Base-by-base conservation (phyloP, 2,329 filamentous ascomycete species). In the Coniochaeta hoffmannii region DNA sequence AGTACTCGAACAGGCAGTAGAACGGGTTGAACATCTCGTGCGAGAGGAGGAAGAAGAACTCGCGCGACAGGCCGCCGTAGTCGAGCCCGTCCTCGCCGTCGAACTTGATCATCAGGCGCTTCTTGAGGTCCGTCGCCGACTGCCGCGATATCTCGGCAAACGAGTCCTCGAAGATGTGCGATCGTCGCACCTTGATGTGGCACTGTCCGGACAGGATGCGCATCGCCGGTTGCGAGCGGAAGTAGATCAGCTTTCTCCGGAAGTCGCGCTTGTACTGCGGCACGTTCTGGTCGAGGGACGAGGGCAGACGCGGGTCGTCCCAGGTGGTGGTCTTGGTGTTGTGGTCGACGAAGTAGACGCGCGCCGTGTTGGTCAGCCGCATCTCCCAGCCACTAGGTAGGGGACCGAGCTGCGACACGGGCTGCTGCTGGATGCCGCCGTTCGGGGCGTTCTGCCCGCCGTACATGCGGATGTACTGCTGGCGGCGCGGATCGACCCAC, bases 21-120 rank as follows among this genome's bases (percentile, higher is more conserved):
- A 99, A 99, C 31, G 94, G 94, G 72, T 99, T 99, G 78, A 99
- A 99, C 94, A 99, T 99, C 77, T 99, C 94, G 75, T 99, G 94
- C 15, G 93, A 97, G 55, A 99, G 83, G 38, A 99, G 79, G 85
- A 99, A 99, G 80, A 99, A 99, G 79, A 99, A 99, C 74, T 99
- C 94, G 82, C 92, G 83, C 34, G 94, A 99, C 55, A 99, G 81
- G 80, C 94, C 94, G 71, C 94, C 94, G 68, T 99, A 99, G 73
- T 99, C 94, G 58, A 99, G 77, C 73, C 94, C 94, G 66, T 99
- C 94, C 75, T 99, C 94, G 51, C 94, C 94, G 63, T 99, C 94
- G 64, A 99, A 99, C 76, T 99, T 99, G 74, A 99, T 96, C 94
- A 99, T 99, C 61, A 99, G 74, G 51, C 94, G 85, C 77, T 99